Evolutionary conservation across 176 grass and related monocot species (phyloP).

Genomic region (Panicum miliaceum): DNA sequence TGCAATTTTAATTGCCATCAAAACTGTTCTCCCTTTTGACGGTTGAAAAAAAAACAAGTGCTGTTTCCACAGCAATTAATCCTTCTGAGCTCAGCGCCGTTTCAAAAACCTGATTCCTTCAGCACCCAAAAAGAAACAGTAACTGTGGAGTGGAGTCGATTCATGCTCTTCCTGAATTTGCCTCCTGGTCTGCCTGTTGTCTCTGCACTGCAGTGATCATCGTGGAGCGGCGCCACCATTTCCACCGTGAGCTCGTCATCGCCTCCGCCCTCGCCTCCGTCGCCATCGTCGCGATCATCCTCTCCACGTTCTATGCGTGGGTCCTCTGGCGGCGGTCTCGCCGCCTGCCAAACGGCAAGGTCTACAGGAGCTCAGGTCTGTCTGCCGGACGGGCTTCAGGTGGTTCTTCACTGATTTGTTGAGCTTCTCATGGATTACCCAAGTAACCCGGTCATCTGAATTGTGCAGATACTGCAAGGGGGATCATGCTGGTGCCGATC

Average conservation of each 20-base stretch:
- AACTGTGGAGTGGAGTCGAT: background rate
- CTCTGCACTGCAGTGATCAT: conserved; percentile 61
- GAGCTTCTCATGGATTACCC: background rate
- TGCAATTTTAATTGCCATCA: conserved; percentile 35
- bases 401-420: background rate
- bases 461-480: conserved; percentile 58
- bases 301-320: conserved; percentile 70
- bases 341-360: conserved; percentile 48
- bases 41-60: background rate
- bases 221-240: conserved; percentile 58
- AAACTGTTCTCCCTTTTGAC: conserved; percentile 15
- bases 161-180: background rate
- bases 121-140: background rate
- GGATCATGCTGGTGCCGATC: conserved; percentile 69
- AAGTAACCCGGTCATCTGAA: background rate
- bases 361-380: conserved; percentile 69
- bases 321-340: conserved; percentile 69
- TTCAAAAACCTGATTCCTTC: background rate
- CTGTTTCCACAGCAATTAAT: background rate
- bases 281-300: conserved; percentile 67
- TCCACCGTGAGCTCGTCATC: conserved; percentile 73
- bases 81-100: background rate
- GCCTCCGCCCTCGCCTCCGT: conserved; percentile 62
- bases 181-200: background rate
- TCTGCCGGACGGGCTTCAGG: conserved; percentile 15